phyloP scores from a whole-genome alignment of 345 rosid genomes.

The Gossypium thurberi region DNA sequence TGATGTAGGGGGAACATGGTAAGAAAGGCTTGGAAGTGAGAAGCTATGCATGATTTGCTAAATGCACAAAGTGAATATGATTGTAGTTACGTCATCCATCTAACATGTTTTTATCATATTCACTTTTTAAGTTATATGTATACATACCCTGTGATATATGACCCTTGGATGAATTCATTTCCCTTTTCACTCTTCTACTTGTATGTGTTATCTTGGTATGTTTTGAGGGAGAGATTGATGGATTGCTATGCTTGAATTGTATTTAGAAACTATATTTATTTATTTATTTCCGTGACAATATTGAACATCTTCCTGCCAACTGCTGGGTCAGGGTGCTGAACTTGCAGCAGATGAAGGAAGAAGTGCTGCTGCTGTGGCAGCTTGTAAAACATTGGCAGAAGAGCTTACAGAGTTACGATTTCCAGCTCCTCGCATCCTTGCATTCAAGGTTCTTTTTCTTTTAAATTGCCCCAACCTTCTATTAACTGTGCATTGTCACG shows the following conservation, averaged over 20 bases:
- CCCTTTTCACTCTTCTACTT: background rate
- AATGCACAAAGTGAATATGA: background rate
- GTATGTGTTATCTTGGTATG: background rate
- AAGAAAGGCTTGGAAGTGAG: background rate
- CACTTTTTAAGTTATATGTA: background rate
- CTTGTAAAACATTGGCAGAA: conserved; percentile 94
- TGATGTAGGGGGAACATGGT: background rate
- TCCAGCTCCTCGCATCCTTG: conserved; percentile 92
- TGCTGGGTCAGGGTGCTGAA: conserved; percentile 68
- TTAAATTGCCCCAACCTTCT: background rate
- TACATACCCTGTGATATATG: background rate
- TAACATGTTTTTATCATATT: background rate
- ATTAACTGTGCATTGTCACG: background rate
- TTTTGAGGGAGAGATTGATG: background rate
- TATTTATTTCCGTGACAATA: background rate
- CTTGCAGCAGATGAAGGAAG: conserved; percentile 83
- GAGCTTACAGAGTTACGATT: conserved; percentile 88
- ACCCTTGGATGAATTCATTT: background rate
- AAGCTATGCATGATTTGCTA: background rate
- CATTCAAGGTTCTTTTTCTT: conserved; percentile 62
- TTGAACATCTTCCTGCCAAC: background rate
- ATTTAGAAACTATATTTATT: background rate
- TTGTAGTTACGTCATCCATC: background rate
- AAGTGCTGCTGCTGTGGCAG: conserved; percentile 85
- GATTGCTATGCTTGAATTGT: background rate